A percentile compares a stretch with the other conserved stretches of the same genome.
phyloP scores from a whole-genome alignment of 2,329 filamentous ascomycete species.

The Chrysosporium keratinophilum region DNA sequence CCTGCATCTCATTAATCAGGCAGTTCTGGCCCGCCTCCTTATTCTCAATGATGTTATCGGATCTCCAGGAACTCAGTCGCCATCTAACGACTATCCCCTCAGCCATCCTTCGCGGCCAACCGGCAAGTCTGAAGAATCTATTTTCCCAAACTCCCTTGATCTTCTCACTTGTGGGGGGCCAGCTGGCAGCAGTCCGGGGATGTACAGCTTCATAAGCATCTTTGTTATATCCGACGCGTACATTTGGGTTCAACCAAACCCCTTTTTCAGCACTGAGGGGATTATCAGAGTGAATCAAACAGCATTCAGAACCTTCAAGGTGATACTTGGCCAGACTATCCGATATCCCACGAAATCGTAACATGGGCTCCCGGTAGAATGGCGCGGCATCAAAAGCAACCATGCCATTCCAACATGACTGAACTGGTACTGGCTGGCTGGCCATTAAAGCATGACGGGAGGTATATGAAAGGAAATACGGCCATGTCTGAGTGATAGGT shows the following conservation, averaged over 20 bases:
- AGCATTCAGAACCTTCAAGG: conserved; percentile 69
- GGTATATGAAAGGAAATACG: conserved; percentile 36
- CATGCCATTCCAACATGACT: conserved; percentile 17
- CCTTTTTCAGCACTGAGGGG: conserved; percentile 24
- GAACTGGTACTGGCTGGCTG: conserved; percentile 11
- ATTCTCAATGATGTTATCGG: conserved; percentile 19
- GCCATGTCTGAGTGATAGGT: conserved; percentile 56
- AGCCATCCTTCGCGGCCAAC: conserved; percentile 17
- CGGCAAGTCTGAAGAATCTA: conserved; percentile 35
- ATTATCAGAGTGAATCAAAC: conserved; percentile 45
- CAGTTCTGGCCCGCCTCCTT: conserved; percentile 43
- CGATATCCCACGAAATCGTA: conserved; percentile 54
- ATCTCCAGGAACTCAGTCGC: conserved; percentile 15
- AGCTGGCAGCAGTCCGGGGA: conserved; percentile 20
- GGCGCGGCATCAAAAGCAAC: conserved; percentile 18
- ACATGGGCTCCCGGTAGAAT: conserved; percentile 20
- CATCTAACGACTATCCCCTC: background rate
- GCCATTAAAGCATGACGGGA: conserved; percentile 14
- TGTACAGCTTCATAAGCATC: conserved; percentile 35
- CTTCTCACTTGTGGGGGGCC: conserved; percentile 42
- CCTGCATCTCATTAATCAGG: conserved; percentile 53
- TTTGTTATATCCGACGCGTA: conserved; percentile 30
- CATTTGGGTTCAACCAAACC: conserved; percentile 32
- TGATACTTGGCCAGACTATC: conserved; percentile 47
- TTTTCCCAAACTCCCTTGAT: conserved; percentile 51